Evolutionary conservation across 2,329 filamentous ascomycete genomes (phyloP).

Genomic region (Penicillium palitans): DNA sequence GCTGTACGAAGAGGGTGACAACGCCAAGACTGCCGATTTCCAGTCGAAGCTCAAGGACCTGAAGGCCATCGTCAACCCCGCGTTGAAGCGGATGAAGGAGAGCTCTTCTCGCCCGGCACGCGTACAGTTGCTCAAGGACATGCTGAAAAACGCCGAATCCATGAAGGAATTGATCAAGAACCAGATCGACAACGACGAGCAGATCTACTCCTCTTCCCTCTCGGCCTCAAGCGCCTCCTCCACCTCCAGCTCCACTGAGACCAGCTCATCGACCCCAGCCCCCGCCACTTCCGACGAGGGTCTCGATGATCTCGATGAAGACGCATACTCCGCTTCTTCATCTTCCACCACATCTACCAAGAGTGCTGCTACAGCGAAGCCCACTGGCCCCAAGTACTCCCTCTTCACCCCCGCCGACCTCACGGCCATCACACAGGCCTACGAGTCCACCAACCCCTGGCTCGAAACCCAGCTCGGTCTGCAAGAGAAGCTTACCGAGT

Average conservation of each 20-base stretch:
- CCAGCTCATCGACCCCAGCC: constrained; percentile 49
- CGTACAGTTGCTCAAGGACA: constrained; percentile 65
- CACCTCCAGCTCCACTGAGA: constrained; percentile 39
- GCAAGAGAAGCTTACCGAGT: constrained; percentile 68
- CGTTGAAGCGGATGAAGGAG: constrained; percentile 75
- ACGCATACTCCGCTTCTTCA: constrained; percentile 46
- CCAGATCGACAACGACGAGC: constrained; percentile 71
- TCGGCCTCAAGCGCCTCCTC: constrained; percentile 47
- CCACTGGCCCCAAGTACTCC: constrained; percentile 58
- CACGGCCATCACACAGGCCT: constrained; percentile 60
- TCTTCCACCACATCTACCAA: constrained; percentile 40
- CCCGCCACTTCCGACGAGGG: constrained; percentile 44
- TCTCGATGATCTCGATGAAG: constrained; percentile 78
- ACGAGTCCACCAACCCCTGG: constrained; percentile 69
- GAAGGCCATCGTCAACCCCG: constrained; percentile 73
- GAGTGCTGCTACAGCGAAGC: constrained; percentile 36
- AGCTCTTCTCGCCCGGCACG: constrained; percentile 68
- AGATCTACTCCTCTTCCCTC: constrained; percentile 57
- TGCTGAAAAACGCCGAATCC: constrained; percentile 69
- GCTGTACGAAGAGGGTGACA: constrained; percentile 82
- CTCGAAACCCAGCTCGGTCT: constrained; percentile 67
- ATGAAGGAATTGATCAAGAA: constrained; percentile 69
- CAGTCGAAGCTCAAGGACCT: constrained; percentile 74
- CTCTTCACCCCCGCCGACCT: constrained; percentile 75
- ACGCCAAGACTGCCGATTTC: constrained; percentile 73